Percentiles rank a stretch among this genome's conserved stretches.
phyloP scores from a whole-genome alignment of 768 basidiomycete genomes.

The Punctularia strigosozonata region DNA sequence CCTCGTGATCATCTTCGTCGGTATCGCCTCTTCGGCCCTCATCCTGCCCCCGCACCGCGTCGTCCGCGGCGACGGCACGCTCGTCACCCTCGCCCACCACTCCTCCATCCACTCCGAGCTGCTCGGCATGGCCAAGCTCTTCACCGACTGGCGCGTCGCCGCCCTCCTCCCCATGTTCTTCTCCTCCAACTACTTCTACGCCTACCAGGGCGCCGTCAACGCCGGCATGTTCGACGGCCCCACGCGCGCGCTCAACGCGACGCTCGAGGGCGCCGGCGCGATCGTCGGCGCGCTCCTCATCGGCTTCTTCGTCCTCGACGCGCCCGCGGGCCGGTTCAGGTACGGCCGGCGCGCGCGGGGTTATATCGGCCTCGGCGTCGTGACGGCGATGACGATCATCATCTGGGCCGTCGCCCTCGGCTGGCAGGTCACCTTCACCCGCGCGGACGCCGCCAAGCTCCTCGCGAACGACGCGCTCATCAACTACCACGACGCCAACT shows the following conservation, averaged over 20 bases:
- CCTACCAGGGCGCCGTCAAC: constrained; percentile 30
- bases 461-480: no score
- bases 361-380: no score
- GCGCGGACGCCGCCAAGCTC: no score
- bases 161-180: constrained; percentile 82
- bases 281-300: constrained; percentile 66
- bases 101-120: constrained; percentile 75
- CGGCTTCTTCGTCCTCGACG: constrained; percentile 60
- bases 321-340: no score
- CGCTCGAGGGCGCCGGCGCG: no score
- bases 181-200: constrained; percentile 77
- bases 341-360: no score
- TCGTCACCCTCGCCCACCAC: constrained; percentile 46
- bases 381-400: no score
- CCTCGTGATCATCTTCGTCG: constrained; percentile 58
- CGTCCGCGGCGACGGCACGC: constrained; percentile 65
- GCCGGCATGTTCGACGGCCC: constrained; percentile 73
- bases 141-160: constrained; percentile 59
- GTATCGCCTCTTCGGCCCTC: constrained; percentile 50
- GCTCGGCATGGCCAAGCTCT: constrained; percentile 52
- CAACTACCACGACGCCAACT: constrained; percentile 40
- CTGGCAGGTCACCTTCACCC: no score
- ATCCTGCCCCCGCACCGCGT: constrained; percentile 68
- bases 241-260: constrained; percentile 65
- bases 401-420: no score